A percentile compares a stretch with the other conserved stretches of the same genome.
Evolutionary conservation across 371 early-diverging fungal species (phyloP).

Genomic region (Mucor mucedo): DNA sequence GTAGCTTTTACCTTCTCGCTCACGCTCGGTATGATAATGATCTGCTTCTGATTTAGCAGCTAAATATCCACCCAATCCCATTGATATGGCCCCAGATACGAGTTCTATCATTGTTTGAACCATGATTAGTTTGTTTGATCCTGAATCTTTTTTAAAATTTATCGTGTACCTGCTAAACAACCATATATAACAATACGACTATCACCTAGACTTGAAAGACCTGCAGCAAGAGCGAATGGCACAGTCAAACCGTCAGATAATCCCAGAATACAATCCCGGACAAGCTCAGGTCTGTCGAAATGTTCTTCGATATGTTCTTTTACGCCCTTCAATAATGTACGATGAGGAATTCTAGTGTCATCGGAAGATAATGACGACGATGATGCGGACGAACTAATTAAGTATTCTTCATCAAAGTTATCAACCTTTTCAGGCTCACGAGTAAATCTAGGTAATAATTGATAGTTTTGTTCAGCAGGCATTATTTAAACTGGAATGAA

Average conservation of each 20-base stretch:
- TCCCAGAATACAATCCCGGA: conserved; percentile 71
- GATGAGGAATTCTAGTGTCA: conserved; percentile 39
- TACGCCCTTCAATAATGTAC: conserved; percentile 29
- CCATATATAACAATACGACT: conserved; percentile 69
- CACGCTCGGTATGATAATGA: conserved; percentile 67
- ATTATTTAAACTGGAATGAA: background rate
- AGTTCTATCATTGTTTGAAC: conserved; percentile 47
- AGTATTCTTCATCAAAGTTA: conserved; percentile 23
- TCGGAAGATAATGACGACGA: conserved; percentile 4
- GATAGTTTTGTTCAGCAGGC: conserved; percentile 9
- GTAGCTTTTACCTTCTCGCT: conserved; percentile 49
- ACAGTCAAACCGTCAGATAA: conserved; percentile 78
- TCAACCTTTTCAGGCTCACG: background rate
- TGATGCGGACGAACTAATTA: background rate
- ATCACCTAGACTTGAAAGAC: conserved; percentile 65
- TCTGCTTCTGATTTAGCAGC: conserved; percentile 67
- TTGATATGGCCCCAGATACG: conserved; percentile 71
- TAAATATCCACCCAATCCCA: conserved; percentile 52
- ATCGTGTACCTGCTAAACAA: conserved; percentile 62
- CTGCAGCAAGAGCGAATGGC: conserved; percentile 80
- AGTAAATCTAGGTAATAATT: conserved; percentile 13
- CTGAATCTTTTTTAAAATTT: background rate
- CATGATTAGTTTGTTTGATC: too few species aligned
- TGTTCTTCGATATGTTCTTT: conserved; percentile 65
- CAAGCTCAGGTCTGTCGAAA: conserved; percentile 66